phyloP scores from a whole-genome alignment of 2,329 filamentous ascomycete species.

The Rhinocladiella similis region DNA sequence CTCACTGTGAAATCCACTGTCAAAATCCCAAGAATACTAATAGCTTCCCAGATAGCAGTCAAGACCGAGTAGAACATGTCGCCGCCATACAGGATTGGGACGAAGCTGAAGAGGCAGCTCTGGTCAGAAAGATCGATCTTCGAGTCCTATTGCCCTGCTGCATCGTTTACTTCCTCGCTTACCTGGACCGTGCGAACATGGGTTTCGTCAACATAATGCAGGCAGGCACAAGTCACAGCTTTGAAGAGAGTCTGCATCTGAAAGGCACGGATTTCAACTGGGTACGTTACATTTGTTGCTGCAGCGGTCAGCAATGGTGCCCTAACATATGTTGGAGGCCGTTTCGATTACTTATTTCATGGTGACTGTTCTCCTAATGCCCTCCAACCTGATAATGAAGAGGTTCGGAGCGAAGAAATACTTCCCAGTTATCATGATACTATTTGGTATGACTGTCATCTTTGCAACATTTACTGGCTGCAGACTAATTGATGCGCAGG shows the following conservation, averaged over 20 bases:
- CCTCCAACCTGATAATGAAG: slow-evolving; percentile 28
- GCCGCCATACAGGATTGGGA: slow-evolving; percentile 22
- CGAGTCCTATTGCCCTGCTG: slow-evolving; percentile 24
- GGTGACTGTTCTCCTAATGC: slow-evolving; percentile 25
- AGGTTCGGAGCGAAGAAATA: slow-evolving; percentile 22
- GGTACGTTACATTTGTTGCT: slow-evolving; percentile 4
- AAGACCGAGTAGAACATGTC: slow-evolving; percentile 17
- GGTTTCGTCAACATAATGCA: slow-evolving; percentile 26
- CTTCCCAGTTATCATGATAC: slow-evolving; percentile 50
- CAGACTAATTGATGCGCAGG: neutral
- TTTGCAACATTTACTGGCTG: neutral
- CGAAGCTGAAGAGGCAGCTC: slow-evolving; percentile 20
- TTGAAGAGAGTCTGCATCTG: slow-evolving; percentile 19
- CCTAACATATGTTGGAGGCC: slow-evolving; percentile 4
- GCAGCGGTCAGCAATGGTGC: neutral
- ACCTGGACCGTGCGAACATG: slow-evolving; percentile 27
- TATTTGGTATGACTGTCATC: slow-evolving; percentile 27
- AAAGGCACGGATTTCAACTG: slow-evolving; percentile 27
- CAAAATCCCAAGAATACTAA: neutral
- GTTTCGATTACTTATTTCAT: slow-evolving; percentile 28
- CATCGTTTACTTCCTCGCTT: slow-evolving; percentile 28
- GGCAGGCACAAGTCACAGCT: slow-evolving; percentile 12
- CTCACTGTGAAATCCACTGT: neutral
- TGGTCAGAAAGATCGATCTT: slow-evolving; percentile 27
- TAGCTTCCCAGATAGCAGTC: slow-evolving; percentile 6